Conservation (phyloP, 257 asterid species). For the Ehretia macrophylla region DNA sequence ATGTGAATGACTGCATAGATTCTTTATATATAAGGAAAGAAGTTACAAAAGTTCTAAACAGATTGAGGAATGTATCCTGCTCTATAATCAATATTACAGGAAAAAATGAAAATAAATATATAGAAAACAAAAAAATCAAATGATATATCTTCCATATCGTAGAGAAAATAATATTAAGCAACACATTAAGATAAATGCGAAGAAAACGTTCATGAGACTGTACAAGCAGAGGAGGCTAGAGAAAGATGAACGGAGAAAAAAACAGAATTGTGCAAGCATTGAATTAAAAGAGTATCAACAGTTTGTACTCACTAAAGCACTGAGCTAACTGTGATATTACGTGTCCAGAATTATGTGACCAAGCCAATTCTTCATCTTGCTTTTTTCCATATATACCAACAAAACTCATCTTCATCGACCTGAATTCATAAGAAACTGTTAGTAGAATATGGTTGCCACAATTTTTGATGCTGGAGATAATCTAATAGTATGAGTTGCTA, state of each 20-base stretch:
- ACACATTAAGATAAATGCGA: too few relatives aligned
- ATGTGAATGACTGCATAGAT: too few relatives aligned
- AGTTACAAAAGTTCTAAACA: too few relatives aligned
- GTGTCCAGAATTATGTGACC: conserved; percentile 61
- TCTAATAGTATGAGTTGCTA: conserved; percentile 2
- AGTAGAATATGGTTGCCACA: conserved; percentile 16
- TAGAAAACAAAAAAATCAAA: too few relatives aligned
- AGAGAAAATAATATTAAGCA: too few relatives aligned
- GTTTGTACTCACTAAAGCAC: conserved; percentile 74
- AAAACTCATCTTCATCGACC: conserved; percentile 80
- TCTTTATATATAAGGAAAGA: too few relatives aligned
- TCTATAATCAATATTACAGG: too few relatives aligned
- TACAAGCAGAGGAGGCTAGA: neutral
- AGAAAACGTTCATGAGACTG: too few relatives aligned
- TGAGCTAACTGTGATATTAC: conserved; percentile 74
- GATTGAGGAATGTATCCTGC: too few relatives aligned
- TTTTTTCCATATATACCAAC: conserved; percentile 53
- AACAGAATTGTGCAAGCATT: conserved; percentile 6
- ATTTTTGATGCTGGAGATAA: too few relatives aligned
- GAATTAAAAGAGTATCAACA: conserved; percentile 13
- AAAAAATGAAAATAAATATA: too few relatives aligned
- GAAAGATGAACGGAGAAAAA: neutral
- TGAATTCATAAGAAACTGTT: conserved; percentile 32
- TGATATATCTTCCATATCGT: too few relatives aligned
- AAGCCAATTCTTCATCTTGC: conserved; percentile 46